phyloP scores from a whole-genome alignment of 2,329 filamentous ascomycete genomes.

The Penicillium sp. region DNA sequence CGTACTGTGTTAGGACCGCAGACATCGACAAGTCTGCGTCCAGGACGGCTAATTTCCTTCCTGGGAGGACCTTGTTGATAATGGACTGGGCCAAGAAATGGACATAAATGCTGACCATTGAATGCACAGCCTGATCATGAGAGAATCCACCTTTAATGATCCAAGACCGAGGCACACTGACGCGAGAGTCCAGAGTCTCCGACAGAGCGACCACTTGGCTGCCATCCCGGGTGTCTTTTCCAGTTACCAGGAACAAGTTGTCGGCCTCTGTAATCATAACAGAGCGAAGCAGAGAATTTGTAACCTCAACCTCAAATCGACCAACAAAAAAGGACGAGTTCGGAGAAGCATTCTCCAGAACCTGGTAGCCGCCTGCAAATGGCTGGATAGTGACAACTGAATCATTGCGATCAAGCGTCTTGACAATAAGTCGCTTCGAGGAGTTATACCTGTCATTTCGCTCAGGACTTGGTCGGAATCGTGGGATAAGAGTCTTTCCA shows the following conservation, averaged over 20 bases:
- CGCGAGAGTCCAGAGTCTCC: slow-evolving; percentile 8
- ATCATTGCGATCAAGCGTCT: slow-evolving; percentile 5
- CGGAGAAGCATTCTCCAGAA: slow-evolving; percentile 4
- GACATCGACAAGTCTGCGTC: slow-evolving; percentile 20
- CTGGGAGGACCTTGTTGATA: slow-evolving; percentile 5
- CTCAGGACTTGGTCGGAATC: slow-evolving; percentile 17
- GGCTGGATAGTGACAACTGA: slow-evolving; percentile 5
- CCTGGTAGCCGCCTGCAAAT: slow-evolving; percentile 7
- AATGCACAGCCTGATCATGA: slow-evolving; percentile 2
- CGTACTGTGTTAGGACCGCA: slow-evolving; percentile 9
- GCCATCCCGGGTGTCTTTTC: slow-evolving; percentile 1
- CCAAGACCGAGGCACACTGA: slow-evolving; percentile 9
- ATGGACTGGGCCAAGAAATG: slow-evolving; percentile 13
- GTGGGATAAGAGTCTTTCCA: slow-evolving; percentile 26
- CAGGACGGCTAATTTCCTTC: slow-evolving; percentile 12
- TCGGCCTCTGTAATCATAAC: slow-evolving; percentile 6
- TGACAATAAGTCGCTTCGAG: slow-evolving; percentile 16
- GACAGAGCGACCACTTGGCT: slow-evolving; percentile 12
- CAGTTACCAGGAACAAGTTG: slow-evolving; percentile 14
- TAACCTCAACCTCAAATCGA: slow-evolving; percentile 9
- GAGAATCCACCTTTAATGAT: slow-evolving; percentile 4
- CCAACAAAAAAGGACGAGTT: not conserved
- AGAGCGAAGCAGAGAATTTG: slow-evolving; percentile 12
- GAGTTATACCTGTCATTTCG: slow-evolving; percentile 27
- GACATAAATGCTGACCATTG: slow-evolving; percentile 14